Evolutionary conservation across 257 asterid species (phyloP).

Genomic region (Solanum dulcamara): DNA sequence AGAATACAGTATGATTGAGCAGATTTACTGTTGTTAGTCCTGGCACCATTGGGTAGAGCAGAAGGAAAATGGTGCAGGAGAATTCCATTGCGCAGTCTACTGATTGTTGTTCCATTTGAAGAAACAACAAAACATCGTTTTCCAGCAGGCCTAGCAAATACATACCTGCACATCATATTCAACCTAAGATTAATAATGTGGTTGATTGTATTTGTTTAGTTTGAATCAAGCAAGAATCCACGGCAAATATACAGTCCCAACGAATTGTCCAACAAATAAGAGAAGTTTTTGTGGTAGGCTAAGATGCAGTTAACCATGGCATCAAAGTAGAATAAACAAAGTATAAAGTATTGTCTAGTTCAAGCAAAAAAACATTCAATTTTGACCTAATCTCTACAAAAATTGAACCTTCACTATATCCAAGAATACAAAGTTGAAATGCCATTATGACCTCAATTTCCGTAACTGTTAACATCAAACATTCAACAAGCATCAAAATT

Average conservation of each 20-base stretch:
- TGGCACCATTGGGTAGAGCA: constrained; percentile 76
- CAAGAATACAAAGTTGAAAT: not conserved
- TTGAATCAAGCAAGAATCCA: not conserved
- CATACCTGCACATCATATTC: constrained; percentile 42
- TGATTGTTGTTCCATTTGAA: constrained; percentile 67
- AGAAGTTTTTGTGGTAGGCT: not conserved
- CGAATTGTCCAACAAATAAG: not conserved
- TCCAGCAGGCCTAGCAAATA: constrained; percentile 87
- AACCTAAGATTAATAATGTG: not conserved
- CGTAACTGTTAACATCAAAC: not conserved
- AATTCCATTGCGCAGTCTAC: constrained; percentile 76
- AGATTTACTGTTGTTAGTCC: constrained; percentile 39
- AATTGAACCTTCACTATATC: not conserved
- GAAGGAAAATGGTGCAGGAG: constrained; percentile 88
- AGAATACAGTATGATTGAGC: constrained; percentile 82
- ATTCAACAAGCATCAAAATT: not conserved
- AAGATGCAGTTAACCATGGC: not conserved
- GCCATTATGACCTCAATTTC: not conserved
- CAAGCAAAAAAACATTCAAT: not conserved
- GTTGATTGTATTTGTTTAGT: not conserved
- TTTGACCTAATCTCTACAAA: not conserved
- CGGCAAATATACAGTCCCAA: not conserved
- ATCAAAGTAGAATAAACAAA: not conserved
- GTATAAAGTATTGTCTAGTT: not conserved
- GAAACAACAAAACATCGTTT: constrained; percentile 91